phyloP scores from a whole-genome alignment of 208 protist species.

The Trypanosoma cruzi region DNA sequence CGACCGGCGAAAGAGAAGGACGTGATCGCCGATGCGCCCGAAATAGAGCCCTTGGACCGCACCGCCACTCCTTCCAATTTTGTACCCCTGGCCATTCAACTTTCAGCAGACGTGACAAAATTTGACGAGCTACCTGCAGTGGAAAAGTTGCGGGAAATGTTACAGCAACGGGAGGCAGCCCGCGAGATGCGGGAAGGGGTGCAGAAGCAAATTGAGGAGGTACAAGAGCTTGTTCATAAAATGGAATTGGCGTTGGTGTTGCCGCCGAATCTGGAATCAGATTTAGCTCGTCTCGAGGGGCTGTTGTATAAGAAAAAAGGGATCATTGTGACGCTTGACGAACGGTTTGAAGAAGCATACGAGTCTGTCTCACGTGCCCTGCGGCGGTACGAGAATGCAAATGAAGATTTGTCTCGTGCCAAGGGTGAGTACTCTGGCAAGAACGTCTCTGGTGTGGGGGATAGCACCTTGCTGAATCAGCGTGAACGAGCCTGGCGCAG shows the following conservation, averaged over 20 bases:
- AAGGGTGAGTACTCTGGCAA: constrained; percentile 21
- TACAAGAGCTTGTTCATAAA: constrained; percentile 8
- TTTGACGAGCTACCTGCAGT: constrained; percentile 9
- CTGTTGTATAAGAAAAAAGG: not conserved
- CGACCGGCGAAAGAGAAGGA: constrained; percentile 32
- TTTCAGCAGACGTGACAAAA: constrained; percentile 9
- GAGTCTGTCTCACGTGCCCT: constrained; percentile 4
- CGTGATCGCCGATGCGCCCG: constrained; percentile 56
- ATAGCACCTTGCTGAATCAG: not conserved
- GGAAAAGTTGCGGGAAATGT: constrained; percentile 14
- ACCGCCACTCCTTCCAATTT: not conserved
- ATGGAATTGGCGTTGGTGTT: constrained; percentile 8
- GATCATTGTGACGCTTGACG: constrained; percentile 3
- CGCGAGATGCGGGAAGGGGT: constrained; percentile 4
- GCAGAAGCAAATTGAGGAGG: not conserved
- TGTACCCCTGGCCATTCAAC: constrained; percentile 18
- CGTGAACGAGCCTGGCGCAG: constrained; percentile 6
- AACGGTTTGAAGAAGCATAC: constrained; percentile 8
- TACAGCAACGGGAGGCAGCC: not conserved
- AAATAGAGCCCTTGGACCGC: not conserved
- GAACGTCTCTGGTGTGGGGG: constrained; percentile 5
- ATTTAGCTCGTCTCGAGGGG: constrained; percentile 1
- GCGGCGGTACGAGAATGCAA: not conserved
- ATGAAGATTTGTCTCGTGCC: constrained; percentile 6
- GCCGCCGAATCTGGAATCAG: constrained; percentile 3